Evolutionary conservation across 177 flowering plant genomes (phyloP).

Genomic region (Vitis hybrid): DNA sequence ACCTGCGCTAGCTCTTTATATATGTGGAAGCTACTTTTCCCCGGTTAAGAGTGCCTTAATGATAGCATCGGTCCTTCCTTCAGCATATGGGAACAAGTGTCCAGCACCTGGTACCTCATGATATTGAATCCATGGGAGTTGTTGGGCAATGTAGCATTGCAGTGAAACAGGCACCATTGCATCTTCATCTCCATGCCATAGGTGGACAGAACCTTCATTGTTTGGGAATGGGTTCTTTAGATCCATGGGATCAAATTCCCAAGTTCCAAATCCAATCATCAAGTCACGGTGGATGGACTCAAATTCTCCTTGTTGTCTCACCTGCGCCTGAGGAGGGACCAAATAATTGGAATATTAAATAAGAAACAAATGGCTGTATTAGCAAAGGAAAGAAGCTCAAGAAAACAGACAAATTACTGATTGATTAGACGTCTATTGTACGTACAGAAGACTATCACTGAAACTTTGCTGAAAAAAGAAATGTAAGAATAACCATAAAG

Average conservation of each 20-base stretch:
- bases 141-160: constrained; percentile 54
- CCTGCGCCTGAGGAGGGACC: constrained; percentile 32
- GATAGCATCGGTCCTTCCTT: constrained; percentile 44
- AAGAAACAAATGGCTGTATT: background rate
- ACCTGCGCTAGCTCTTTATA: background rate
- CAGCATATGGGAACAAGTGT: constrained; percentile 48
- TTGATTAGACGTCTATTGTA: background rate
- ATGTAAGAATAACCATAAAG: no score
- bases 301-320: constrained; percentile 58
- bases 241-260: constrained; percentile 71
- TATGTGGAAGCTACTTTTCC: constrained; percentile 10
- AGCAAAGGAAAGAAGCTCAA: background rate
- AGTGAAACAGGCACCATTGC: constrained; percentile 45
- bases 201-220: constrained; percentile 59
- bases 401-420: background rate
- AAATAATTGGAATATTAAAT: background rate
- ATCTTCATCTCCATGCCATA: constrained; percentile 83
- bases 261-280: constrained; percentile 61
- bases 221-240: constrained; percentile 59
- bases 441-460: no score
- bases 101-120: constrained; percentile 69
- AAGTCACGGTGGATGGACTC: constrained; percentile 61
- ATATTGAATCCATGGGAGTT: constrained; percentile 66
- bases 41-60: constrained; percentile 44
- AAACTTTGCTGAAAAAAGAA: no score